These are phyloP conservation scores for Aegilops tauschii DNA, from an alignment of 176 grass and related monocot genomes.

Conservation along the genomic window DNA sequence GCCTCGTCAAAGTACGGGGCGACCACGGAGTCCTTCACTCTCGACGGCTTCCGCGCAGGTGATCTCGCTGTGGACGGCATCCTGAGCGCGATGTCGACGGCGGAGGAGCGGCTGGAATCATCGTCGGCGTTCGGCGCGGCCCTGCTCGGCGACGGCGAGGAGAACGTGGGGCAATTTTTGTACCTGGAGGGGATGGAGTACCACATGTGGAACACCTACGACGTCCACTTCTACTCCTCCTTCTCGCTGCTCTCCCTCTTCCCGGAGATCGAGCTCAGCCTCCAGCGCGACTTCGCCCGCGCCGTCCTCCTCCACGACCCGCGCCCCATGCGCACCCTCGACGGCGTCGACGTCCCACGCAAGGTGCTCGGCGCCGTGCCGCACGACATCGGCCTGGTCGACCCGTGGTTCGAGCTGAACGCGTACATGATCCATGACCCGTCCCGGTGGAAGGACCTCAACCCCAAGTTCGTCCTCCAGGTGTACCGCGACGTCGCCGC, in stretches of 20 bases:
- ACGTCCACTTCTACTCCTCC: slow-evolving; percentile 19
- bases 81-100: slow-evolving; percentile 41
- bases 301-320: slow-evolving; percentile 46
- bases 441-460: slow-evolving; percentile 70
- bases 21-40: slow-evolving; percentile 30
- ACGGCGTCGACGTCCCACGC: slow-evolving; percentile 23
- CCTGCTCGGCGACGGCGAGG: slow-evolving; percentile 24
- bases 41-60: slow-evolving; percentile 22
- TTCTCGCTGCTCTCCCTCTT: slow-evolving; percentile 9
- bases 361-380: slow-evolving; percentile 65
- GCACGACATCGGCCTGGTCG: slow-evolving; percentile 55
- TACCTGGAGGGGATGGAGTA: slow-evolving; percentile 23
- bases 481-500: slow-evolving; percentile 46
- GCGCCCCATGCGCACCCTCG: slow-evolving; percentile 29
- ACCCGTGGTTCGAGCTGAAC: slow-evolving; percentile 74
- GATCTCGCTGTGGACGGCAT: slow-evolving; percentile 29
- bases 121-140: slow-evolving; percentile 38
- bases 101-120: slow-evolving; percentile 36
- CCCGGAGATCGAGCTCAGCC: not conserved
- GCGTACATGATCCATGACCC: slow-evolving; percentile 54
- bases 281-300: slow-evolving; percentile 11
- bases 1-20: slow-evolving; percentile 27
- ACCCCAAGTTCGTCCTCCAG: slow-evolving; percentile 71
- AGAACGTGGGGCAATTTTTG: slow-evolving; percentile 1
- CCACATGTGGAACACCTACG: slow-evolving; percentile 25